These are phyloP conservation scores for Schwanniomyces occidentalis DNA, from an alignment of 805 yeast genomes.

Conservation along the genomic window DNA sequence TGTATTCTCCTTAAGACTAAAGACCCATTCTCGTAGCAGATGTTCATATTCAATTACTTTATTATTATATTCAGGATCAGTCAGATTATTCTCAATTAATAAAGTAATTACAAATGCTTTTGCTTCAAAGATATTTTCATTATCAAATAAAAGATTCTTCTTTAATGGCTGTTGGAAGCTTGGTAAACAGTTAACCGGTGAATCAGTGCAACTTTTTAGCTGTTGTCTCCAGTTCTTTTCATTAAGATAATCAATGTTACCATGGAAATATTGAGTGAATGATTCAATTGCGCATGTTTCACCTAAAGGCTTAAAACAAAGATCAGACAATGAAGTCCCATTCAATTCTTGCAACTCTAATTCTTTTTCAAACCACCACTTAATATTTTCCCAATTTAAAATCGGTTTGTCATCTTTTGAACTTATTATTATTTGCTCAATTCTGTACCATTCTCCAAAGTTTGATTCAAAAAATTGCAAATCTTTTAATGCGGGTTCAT, in stretches of 20 bases:
- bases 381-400: slow-evolving; percentile 59
- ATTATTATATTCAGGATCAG: slow-evolving; percentile 37
- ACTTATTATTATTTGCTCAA: slow-evolving; percentile 75
- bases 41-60: slow-evolving; percentile 66
- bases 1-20: slow-evolving; percentile 42
- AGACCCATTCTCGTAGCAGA: slow-evolving; percentile 57
- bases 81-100: slow-evolving; percentile 56
- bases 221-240: slow-evolving; percentile 56
- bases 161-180: slow-evolving; percentile 87
- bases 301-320: slow-evolving; percentile 83
- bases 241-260: slow-evolving; percentile 51
- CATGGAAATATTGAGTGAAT: slow-evolving; percentile 83
- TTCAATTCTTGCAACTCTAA: slow-evolving; percentile 37
- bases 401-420: slow-evolving; percentile 61
- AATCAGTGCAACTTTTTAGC: slow-evolving; percentile 61
- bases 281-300: slow-evolving; percentile 84
- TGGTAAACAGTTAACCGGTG: slow-evolving; percentile 91
- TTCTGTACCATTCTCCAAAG: slow-evolving; percentile 90
- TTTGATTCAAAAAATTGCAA: slow-evolving; percentile 69
- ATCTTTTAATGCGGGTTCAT: slow-evolving; percentile 67
- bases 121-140: slow-evolving; percentile 54
- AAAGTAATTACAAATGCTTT: slow-evolving; percentile 77
- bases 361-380: slow-evolving; percentile 93
- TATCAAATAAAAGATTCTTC: slow-evolving; percentile 61
- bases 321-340: slow-evolving; percentile 49